A percentile compares a stretch with the other conserved stretches of the same genome.
Conservation (phyloP, 345 rosid species). For the Hypericum perforatum region DNA sequence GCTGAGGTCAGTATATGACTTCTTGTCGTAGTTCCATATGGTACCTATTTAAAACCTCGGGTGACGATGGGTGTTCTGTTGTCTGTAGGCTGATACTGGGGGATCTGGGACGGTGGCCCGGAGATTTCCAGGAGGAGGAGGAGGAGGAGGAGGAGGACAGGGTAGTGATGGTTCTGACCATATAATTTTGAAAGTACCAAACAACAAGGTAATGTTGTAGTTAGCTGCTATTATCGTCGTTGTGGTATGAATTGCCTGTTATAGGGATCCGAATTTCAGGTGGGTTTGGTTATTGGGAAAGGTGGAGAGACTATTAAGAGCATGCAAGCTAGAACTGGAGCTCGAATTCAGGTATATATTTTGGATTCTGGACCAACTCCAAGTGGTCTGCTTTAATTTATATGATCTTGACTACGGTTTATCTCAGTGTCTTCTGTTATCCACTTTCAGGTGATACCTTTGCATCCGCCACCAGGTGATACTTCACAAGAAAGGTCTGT, state of each 20-base stretch:
- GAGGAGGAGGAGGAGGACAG: not conserved
- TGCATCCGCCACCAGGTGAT: conserved; percentile 23
- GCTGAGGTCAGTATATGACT: conserved; percentile 10
- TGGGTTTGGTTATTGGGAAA: conserved; percentile 24
- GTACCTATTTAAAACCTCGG: not conserved
- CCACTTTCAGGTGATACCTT: conserved; percentile 19
- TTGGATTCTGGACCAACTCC: not conserved
- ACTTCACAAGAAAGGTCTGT: conserved; percentile 16
- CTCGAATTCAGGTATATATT: conserved; percentile 18
- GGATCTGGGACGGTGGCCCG: conserved; percentile 10
- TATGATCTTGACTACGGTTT: not conserved
- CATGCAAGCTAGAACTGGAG: conserved; percentile 21
- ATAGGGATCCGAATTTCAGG: conserved; percentile 8
- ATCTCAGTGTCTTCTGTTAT: not conserved
- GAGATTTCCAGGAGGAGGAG: not conserved
- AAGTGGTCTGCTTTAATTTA: not conserved
- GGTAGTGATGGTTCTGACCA: conserved; percentile 19
- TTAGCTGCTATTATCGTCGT: not conserved
- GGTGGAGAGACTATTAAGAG: conserved; percentile 23
- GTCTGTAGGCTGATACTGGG: conserved; percentile 15
- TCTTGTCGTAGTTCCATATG: not conserved
- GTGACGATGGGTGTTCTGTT: not conserved
- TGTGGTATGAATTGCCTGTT: not conserved
- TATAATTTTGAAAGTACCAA: conserved; percentile 16
- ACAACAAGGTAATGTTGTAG: conserved; percentile 14